Evolutionary conservation across 345 rosid species (phyloP), one percentile per base, ranked within the genome.

Genomic region (Populus tremula): DNA sequence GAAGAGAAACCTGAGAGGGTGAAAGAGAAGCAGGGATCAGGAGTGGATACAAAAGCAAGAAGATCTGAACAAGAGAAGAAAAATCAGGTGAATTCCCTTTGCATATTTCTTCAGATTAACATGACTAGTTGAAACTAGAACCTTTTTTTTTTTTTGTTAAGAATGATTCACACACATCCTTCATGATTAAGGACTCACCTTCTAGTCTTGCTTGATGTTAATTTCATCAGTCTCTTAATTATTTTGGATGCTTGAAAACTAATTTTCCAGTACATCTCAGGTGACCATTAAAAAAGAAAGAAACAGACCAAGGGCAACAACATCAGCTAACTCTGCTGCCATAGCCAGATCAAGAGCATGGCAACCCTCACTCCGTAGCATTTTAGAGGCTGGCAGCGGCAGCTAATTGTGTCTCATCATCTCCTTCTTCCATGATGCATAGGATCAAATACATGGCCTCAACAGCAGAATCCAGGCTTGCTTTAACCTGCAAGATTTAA

Each of bases 361-460:
- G 98, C 97, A 93, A 66, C 99, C 99, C 35, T 91, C 97, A n/a
- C 83, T 95, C 13, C 79, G 90, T 79, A 95, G 96, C 93, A 95
- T 93, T 85, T 88, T 90, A 9, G 98, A 95, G 82, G 90, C 91
- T 71, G 83, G 86, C 74, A 29, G 67, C n/a, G 23, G 68, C 53
- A 87, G 82, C 84, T 88, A 41, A 87, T 61, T 33, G 72, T 80
- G 79, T 43, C 65, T 63, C 27, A 4, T 33, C 23, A 8, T 23
- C 6, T 39, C 23, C 56, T 53, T 64, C 47, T 29, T 39, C 66
- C 71, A 45, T 70, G 76, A 25, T 61, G 9, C 62, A 43, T 66
- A 29, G 65, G 64, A 71, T 29, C 33, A 4, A 64, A 73, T 74
- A 69, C 47, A 41, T 35, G n/a, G 43, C 69, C 59, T 78, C 54